phyloP scores from a whole-genome alignment of 176 grass and related monocot species.

The Cenchrus fungigraminus region DNA sequence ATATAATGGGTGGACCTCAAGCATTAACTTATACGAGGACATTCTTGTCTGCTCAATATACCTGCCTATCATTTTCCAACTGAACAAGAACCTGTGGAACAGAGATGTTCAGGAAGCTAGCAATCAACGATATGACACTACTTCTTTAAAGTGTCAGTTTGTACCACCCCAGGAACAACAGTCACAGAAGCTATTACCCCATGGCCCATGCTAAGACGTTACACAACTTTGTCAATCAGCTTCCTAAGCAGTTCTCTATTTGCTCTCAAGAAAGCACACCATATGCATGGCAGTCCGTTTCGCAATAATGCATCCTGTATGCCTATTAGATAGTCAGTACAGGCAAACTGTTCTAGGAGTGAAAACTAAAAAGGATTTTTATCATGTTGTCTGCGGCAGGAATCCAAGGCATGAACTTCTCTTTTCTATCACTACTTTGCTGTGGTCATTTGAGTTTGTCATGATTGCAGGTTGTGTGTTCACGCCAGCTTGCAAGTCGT shows the following conservation, averaged over 20 bases:
- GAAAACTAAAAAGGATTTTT: neutral
- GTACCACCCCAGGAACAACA: neutral
- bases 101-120: neutral
- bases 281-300: neutral
- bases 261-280: no score
- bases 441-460: neutral
- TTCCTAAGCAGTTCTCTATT: neutral
- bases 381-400: neutral
- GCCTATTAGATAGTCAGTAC: neutral
- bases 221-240: neutral
- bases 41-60: conserved; percentile 9
- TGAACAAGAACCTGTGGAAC: neutral
- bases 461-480: neutral
- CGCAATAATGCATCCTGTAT: neutral
- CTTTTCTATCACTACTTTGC: neutral
- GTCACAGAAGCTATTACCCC: conserved; percentile 13
- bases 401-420: conserved; percentile 18
- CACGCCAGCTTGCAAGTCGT: neutral
- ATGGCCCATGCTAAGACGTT: conserved; percentile 11
- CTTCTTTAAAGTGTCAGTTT: conserved; percentile 1
- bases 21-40: neutral
- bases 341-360: conserved; percentile 5
- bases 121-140: conserved; percentile 19
- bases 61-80: conserved; percentile 1
- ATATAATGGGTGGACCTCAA: neutral